Percentiles rank a stretch among this genome's conserved stretches.
These are phyloP conservation scores for Scytalidium sp. DNA, from an alignment of 2,329 filamentous ascomycete species.

Conservation along the genomic window DNA sequence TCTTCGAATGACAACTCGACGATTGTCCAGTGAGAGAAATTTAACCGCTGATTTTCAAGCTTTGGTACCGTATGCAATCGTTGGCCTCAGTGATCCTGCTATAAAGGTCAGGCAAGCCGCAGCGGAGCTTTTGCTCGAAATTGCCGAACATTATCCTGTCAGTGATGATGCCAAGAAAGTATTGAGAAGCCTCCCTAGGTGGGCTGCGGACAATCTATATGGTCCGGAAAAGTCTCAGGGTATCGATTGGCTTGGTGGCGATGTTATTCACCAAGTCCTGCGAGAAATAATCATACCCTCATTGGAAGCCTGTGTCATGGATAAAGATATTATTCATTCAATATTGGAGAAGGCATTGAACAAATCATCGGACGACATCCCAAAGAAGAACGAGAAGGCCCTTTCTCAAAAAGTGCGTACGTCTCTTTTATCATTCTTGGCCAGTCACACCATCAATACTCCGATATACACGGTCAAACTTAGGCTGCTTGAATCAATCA, in stretches of 20 bases:
- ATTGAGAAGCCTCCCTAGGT: conserved; percentile 35
- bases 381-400: conserved; percentile 41
- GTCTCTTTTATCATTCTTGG: conserved; percentile 68
- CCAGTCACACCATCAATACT: conserved; percentile 67
- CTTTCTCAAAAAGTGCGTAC: conserved; percentile 60
- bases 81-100: conserved; percentile 71
- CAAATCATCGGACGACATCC: conserved; percentile 35
- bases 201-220: conserved; percentile 67
- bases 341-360: conserved; percentile 61
- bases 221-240: conserved; percentile 45
- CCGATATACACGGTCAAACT: conserved; percentile 69
- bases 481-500: conserved; percentile 68
- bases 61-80: conserved; percentile 77
- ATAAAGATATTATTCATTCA: conserved; percentile 66
- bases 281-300: conserved; percentile 67
- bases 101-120: conserved; percentile 75
- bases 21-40: conserved; percentile 49
- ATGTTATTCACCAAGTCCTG: conserved; percentile 59
- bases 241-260: conserved; percentile 54
- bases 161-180: conserved; percentile 39
- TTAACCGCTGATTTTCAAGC: conserved; percentile 67
- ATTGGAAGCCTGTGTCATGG: conserved; percentile 83
- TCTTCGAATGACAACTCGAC: conserved; percentile 59
- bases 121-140: conserved; percentile 58
- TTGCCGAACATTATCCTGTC: conserved; percentile 47